These are phyloP conservation scores for Canariomyces notabilis DNA, from an alignment of 2,329 filamentous ascomycete genomes.

Conservation along the genomic window DNA sequence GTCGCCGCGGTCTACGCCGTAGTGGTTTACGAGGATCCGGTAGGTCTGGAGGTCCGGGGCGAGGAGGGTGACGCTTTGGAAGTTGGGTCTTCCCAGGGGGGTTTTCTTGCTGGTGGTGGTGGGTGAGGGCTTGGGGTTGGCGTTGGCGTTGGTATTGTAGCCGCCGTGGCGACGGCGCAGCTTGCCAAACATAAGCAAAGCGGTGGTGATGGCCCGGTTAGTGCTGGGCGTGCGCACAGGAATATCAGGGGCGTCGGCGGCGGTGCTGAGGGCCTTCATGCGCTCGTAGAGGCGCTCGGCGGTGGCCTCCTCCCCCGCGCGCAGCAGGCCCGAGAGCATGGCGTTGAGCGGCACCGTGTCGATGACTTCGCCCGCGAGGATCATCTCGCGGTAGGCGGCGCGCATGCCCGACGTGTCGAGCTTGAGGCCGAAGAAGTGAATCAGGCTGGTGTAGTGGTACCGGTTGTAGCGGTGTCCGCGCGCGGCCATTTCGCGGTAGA, in stretches of 20 bases:
- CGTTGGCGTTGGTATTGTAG: not conserved
- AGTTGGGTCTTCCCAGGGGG: slow-evolving; percentile 45
- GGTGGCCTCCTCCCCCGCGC: slow-evolving; percentile 67
- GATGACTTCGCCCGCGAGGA: slow-evolving; percentile 80
- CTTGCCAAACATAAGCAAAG: slow-evolving; percentile 53
- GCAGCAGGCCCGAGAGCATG: slow-evolving; percentile 73
- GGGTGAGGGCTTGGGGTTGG: too few species aligned
- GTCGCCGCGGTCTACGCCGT: slow-evolving; percentile 63
- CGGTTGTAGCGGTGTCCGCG: slow-evolving; percentile 67
- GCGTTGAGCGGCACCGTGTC: slow-evolving; percentile 84
- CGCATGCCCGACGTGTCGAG: slow-evolving; percentile 69
- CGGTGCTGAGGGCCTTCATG: slow-evolving; percentile 61
- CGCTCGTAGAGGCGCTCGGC: slow-evolving; percentile 76
- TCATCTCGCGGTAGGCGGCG: slow-evolving; percentile 73
- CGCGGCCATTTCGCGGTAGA: slow-evolving; percentile 72
- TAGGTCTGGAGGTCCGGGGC: slow-evolving; percentile 76
- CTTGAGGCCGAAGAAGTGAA: slow-evolving; percentile 76
- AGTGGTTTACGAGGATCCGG: slow-evolving; percentile 71
- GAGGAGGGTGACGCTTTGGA: slow-evolving; percentile 61
- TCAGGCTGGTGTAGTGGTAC: slow-evolving; percentile 74
- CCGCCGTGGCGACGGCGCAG: slow-evolving; percentile 41
- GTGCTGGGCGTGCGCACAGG: slow-evolving; percentile 43
- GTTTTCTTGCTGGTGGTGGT: too few species aligned
- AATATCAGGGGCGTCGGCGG: slow-evolving; percentile 27
- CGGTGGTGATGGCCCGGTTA: slow-evolving; percentile 47